Percentiles rank a stretch among this genome's conserved stretches.
Evolutionary conservation across 352 stramenopile genomes (phyloP).

Genomic region (Globisporangium okanoganense): DNA sequence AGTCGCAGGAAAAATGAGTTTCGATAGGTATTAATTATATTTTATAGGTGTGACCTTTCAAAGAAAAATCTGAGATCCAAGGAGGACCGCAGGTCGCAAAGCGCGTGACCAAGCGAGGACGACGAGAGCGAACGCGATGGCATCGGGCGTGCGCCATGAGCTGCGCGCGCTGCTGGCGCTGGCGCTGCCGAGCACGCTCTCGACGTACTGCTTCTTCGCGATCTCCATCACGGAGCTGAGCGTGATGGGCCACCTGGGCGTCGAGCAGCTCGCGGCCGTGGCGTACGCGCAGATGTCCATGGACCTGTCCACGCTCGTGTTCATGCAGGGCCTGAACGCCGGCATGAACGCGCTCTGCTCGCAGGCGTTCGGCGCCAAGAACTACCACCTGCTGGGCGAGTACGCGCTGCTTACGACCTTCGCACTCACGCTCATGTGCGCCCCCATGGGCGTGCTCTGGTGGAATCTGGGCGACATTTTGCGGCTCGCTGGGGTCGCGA

Average conservation of each 20-base stretch:
- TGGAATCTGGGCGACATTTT: conserved; percentile 69
- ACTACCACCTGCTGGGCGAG: conserved; percentile 64
- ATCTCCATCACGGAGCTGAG: conserved; percentile 80
- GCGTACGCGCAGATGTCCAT: conserved; percentile 49
- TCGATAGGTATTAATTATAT: no score
- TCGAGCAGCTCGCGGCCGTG: conserved; percentile 72
- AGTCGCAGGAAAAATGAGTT: no score
- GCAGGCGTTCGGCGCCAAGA: conserved; percentile 83
- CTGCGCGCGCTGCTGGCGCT: conserved; percentile 47
- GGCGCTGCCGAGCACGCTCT: conserved; percentile 48
- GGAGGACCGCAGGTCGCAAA: no score
- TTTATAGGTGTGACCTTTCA: no score
- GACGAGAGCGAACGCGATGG: no score
- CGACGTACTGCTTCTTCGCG: conserved; percentile 78
- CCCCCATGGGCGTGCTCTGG: conserved; percentile 72
- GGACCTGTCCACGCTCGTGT: conserved; percentile 70
- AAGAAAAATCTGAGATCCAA: no score
- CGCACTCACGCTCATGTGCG: conserved; percentile 53
- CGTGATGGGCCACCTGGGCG: conserved; percentile 76
- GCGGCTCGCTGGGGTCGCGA: conserved; percentile 31
- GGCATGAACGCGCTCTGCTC: conserved; percentile 80
- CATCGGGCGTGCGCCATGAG: conserved; percentile 15
- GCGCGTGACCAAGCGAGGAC: no score
- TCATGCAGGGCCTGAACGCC: conserved; percentile 80
- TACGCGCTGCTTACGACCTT: conserved; percentile 62